Evolutionary conservation across 768 basidiomycete genomes (phyloP).

Genomic region (Agaricus bisporus): DNA sequence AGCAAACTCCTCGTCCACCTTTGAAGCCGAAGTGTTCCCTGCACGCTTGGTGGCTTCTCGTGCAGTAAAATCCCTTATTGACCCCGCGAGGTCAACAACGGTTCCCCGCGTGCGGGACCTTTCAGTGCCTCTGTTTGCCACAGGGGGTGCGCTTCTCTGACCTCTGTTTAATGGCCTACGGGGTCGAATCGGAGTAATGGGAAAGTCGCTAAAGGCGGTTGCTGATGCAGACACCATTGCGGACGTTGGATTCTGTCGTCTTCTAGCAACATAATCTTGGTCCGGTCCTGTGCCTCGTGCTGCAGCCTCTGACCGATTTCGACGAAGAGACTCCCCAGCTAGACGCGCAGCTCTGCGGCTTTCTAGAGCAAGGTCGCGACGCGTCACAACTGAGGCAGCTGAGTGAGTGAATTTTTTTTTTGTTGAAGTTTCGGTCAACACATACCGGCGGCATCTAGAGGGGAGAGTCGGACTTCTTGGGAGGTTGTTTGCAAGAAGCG

Average conservation of each 20-base stretch:
- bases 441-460: not conserved
- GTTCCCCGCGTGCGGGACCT: not conserved
- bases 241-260: not conserved
- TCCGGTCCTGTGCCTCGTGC: not conserved
- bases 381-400: not conserved
- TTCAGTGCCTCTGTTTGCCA: conserved; percentile 2
- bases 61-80: conserved; percentile 4
- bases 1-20: not conserved
- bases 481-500: not conserved
- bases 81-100: not conserved
- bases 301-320: not conserved
- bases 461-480: not conserved
- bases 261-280: no score
- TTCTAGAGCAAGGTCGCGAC: conserved; percentile 6
- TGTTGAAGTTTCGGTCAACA: not conserved
- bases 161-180: not conserved
- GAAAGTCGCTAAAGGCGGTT: not conserved
- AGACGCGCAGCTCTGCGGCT: conserved; percentile 16
- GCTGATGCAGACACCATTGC: not conserved
- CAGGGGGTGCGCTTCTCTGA: not conserved
- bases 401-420: not conserved
- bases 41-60: not conserved
- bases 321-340: conserved; percentile 13
- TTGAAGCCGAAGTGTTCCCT: not conserved
- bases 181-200: not conserved